Evolutionary conservation across 768 basidiomycete genomes (phyloP), one percentile per base, ranked within the genome.

Genomic region (Atractiella rhizophila): DNA sequence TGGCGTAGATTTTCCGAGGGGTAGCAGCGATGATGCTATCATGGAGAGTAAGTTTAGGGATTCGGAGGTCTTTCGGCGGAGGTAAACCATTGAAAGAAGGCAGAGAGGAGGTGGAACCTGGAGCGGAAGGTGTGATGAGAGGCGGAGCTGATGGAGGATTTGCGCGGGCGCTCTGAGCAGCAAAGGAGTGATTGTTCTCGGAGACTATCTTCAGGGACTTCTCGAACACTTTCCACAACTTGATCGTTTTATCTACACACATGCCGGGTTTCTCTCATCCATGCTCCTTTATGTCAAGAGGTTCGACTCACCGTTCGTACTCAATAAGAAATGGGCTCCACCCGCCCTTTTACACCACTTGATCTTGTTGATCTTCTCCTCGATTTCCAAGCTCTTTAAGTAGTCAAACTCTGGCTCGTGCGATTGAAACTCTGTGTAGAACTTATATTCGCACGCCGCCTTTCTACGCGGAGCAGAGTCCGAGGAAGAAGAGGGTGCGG

Each of bases 291-390:
- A 11, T 30, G 29, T 30, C 11, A 11, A 34, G 31, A 18, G 39
- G 42, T 43, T 39, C 25, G 28, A 60, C 68, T 45, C 46, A 88
- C 91, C 91, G 54, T 98, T 98, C 24, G 91, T 96, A 44, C 85
- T 88, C 38, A 98, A 62, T 42, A 98, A 63, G 62, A 98, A 96
- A 62, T 98, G 91, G 33, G 91, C 86, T 34, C 79, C 68, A 59
- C 96, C 96, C 64, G 91, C 85, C 49, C 91, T 71, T 66, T 75
- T 85, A 68, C 86, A 94, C 91, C 91, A 98, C 60, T 85, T 82
- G 71, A 98, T 98, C 72, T 91, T 81, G 68, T 98, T 98, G 68
- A 98, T 98, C 76, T 98, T 98, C 70, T 98, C 91, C 63, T 98
- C 91, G 62, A 98, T 98, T 69, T 98, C 91, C 52, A 98, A 67